These are phyloP conservation scores for Lepidium aucheri DNA, from an alignment of 345 rosid genomes.

Conservation along the genomic window DNA sequence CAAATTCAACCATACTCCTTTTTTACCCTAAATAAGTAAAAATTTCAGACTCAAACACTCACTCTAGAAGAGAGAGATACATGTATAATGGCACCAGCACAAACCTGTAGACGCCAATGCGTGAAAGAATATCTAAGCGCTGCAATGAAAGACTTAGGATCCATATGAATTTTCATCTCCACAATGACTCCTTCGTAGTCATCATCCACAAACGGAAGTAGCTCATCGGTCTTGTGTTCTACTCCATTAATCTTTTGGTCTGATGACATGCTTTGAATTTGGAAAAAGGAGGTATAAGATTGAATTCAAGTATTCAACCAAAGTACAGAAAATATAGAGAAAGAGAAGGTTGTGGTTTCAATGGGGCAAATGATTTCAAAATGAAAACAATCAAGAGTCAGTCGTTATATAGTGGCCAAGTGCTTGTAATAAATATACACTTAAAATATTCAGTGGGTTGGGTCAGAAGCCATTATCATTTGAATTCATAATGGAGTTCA, in stretches of 20 bases:
- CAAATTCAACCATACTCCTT: slow-evolving; percentile 72
- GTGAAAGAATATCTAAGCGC: slow-evolving; percentile 37
- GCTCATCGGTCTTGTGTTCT: not conserved
- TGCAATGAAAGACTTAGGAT: slow-evolving; percentile 31
- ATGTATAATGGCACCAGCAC: not conserved
- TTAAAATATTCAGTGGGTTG: slow-evolving; percentile 3
- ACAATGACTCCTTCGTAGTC: slow-evolving; percentile 51
- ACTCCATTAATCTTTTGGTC: slow-evolving; percentile 29
- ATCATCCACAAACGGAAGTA: slow-evolving; percentile 44
- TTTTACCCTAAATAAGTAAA: slow-evolving; percentile 46
- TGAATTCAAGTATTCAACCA: not conserved
- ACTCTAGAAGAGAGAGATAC: not conserved
- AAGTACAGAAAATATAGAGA: not conserved
- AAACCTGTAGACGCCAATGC: slow-evolving; percentile 51
- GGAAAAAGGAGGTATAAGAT: not conserved
- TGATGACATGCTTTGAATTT: slow-evolving; percentile 10
- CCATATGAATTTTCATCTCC: slow-evolving; percentile 46
- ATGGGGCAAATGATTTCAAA: slow-evolving; percentile 9
- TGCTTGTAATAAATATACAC: not conserved
- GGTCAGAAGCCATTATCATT: not conserved
- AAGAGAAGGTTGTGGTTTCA: not conserved
- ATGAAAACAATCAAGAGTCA: not conserved
- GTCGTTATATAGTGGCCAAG: not conserved
- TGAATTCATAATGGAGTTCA: not conserved
- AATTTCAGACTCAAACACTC: not conserved